phyloP scores from a whole-genome alignment of 2,329 filamentous ascomycete genomes.

The Leptographium radiaticola region DNA sequence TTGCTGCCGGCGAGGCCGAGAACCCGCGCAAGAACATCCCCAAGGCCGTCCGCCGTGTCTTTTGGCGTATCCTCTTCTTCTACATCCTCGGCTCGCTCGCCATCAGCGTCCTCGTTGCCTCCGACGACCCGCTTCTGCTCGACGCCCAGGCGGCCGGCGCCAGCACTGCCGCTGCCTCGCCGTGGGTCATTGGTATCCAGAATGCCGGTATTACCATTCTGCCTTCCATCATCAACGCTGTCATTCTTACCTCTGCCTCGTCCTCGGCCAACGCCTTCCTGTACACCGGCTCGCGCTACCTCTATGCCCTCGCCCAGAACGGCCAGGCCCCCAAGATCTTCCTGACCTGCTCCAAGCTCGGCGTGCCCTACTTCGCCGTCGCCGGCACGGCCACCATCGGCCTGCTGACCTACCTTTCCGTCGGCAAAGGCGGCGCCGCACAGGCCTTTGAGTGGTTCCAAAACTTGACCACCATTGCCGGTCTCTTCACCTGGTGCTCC shows the following conservation, averaged over 20 bases:
- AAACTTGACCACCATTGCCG: slow-evolving; percentile 46
- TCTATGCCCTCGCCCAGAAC: slow-evolving; percentile 48
- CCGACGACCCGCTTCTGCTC: slow-evolving; percentile 42
- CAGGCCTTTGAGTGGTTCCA: slow-evolving; percentile 18
- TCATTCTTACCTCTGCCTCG: slow-evolving; percentile 45
- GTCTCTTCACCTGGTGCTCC: slow-evolving; percentile 55
- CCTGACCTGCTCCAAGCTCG: slow-evolving; percentile 39
- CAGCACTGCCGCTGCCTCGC: slow-evolving; percentile 41
- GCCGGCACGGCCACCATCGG: slow-evolving; percentile 42
- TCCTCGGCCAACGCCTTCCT: slow-evolving; percentile 49
- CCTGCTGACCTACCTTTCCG: slow-evolving; percentile 57
- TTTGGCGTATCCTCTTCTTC: slow-evolving; percentile 49
- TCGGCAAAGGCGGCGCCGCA: slow-evolving; percentile 45
- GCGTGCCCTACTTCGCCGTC: slow-evolving; percentile 27
- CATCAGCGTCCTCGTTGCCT: slow-evolving; percentile 50
- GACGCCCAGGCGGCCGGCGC: slow-evolving; percentile 27
- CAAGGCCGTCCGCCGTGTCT: slow-evolving; percentile 47
- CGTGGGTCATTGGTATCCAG: slow-evolving; percentile 56
- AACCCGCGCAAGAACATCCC: slow-evolving; percentile 50
- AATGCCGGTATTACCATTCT: slow-evolving; percentile 49
- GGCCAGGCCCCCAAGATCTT: slow-evolving; percentile 45
- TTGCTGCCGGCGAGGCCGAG: slow-evolving; percentile 54
- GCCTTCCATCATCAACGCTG: slow-evolving; percentile 49
- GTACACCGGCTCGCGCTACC: slow-evolving; percentile 43
- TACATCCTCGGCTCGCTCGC: slow-evolving; percentile 50